Percentiles rank a stretch among this genome's conserved stretches.
Conservation (phyloP, 352 stramenopile genomes). For the Sclerospora graminicola region DNA sequence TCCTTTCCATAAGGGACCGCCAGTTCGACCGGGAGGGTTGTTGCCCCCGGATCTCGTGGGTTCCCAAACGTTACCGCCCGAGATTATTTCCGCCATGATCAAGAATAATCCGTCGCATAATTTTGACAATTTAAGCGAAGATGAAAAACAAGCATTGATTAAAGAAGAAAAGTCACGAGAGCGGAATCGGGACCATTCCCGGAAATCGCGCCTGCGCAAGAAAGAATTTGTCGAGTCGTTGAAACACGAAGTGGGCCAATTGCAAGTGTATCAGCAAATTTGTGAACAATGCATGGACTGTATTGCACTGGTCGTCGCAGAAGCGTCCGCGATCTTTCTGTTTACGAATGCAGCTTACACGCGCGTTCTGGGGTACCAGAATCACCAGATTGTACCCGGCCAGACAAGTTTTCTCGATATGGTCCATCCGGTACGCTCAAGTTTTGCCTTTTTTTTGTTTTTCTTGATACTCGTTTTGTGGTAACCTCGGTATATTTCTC, state of each 20-base stretch:
- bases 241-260: constrained; percentile 78
- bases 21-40: constrained; percentile 11
- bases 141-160: constrained; percentile 64
- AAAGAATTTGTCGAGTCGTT: constrained; percentile 93
- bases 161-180: constrained; percentile 84
- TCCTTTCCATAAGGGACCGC: constrained; percentile 36
- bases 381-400: constrained; percentile 59
- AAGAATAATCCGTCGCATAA: constrained; percentile 59
- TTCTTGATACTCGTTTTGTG: background rate
- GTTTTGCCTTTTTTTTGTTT: background rate
- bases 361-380: constrained; percentile 67
- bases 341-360: constrained; percentile 60
- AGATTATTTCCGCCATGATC: constrained; percentile 75
- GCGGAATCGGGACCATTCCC: constrained; percentile 91
- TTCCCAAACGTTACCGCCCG: constrained; percentile 69
- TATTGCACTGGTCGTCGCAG: constrained; percentile 60
- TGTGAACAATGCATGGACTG: constrained; percentile 75
- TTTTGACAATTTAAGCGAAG: constrained; percentile 74
- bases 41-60: constrained; percentile 32
- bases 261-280: constrained; percentile 81
- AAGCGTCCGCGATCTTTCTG: constrained; percentile 50
- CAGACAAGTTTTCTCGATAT: constrained; percentile 79
- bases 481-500: background rate
- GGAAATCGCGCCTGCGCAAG: constrained; percentile 90
- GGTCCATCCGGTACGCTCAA: constrained; percentile 48